phyloP scores from a whole-genome alignment of 108 stramenopile species.

The Nitzschia palea region DNA sequence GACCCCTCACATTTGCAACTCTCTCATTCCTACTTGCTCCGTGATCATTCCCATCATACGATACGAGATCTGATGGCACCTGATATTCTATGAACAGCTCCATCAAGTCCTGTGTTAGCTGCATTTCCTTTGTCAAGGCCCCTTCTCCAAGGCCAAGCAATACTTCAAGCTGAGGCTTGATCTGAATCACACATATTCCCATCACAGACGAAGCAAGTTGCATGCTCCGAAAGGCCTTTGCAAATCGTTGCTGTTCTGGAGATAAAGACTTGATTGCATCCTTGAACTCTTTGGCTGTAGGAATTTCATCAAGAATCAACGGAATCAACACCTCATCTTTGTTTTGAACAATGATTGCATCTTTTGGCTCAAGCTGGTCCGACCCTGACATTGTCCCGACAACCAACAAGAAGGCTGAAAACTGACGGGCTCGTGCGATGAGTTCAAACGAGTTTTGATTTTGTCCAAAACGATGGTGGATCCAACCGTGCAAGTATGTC shows the following conservation, averaged over 20 bases:
- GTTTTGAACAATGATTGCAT: constrained; percentile 84
- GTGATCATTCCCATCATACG: constrained; percentile 62
- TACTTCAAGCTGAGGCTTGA: constrained; percentile 86
- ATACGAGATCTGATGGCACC: constrained; percentile 81
- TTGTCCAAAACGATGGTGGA: constrained; percentile 45
- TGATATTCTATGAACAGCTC: constrained; percentile 81
- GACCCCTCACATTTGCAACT: constrained; percentile 54
- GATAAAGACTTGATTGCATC: constrained; percentile 83
- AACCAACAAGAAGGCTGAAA: constrained; percentile 73
- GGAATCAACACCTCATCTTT: constrained; percentile 89
- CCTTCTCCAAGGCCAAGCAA: constrained; percentile 63
- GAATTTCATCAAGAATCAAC: constrained; percentile 69
- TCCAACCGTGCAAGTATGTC: constrained; percentile 71
- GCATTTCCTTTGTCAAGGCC: constrained; percentile 82
- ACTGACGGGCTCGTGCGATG: constrained; percentile 71
- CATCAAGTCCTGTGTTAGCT: constrained; percentile 84
- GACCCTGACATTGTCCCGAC: constrained; percentile 71
- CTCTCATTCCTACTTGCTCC: constrained; percentile 41
- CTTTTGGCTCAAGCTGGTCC: constrained; percentile 65
- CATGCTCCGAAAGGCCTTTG: constrained; percentile 74
- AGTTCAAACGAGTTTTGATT: not conserved
- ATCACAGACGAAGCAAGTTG: constrained; percentile 83
- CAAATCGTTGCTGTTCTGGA: constrained; percentile 85
- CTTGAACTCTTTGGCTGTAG: constrained; percentile 85
- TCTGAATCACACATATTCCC: constrained; percentile 75